Evolutionary conservation across 2,329 filamentous ascomycete genomes (phyloP), one percentile per base, ranked within the genome.

Genomic region (Nectriaceae sp.): DNA sequence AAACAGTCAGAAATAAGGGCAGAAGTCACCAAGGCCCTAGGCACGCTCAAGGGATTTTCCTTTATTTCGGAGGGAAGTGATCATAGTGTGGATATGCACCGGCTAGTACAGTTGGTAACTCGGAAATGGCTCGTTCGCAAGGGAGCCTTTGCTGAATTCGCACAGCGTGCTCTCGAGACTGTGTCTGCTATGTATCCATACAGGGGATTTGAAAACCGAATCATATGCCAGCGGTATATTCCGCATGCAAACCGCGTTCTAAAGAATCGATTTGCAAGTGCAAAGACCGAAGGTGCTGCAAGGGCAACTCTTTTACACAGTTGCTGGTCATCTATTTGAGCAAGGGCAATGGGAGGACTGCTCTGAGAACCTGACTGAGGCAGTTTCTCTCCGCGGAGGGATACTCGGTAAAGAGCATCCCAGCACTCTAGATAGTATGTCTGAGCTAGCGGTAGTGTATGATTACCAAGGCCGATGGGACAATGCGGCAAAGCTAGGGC

Each of bases 81-180:
- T 1, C 35, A 54, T 0, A 42, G 33, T 5, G 46, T 65, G 3
- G 47, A 64, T 8, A 65, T 72, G 58, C 68, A 71, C 42, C 62
- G 65, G 1, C 64, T 72, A 0, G 57, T 72, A 0, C 69, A 72
- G 11, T 40, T 71, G 5, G 62, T 65, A 0, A 68, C 66, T 0
- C 59, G 50, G 4, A 63, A 59, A 29, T 70, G 68, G 61, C 47
- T 72, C 3, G 5, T 5, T 0, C 26, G 44, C 0, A 50, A 60
- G 22, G 49, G 41, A 2, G 49, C 3, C 0, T 43, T 53, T 5
- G 1, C 5, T 1, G 21, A 47, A 2, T 67, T 63, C 11, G 46
- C 52, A 0, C 33, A 41, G 18, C 24, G 54, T 4, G 66, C 67
- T 0, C 40, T 69, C 0, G 18, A 40, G 0, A 45, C 50, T 0